Evolutionary conservation across 345 rosid species (phyloP).

Genomic region (Boechera retrofracta): DNA sequence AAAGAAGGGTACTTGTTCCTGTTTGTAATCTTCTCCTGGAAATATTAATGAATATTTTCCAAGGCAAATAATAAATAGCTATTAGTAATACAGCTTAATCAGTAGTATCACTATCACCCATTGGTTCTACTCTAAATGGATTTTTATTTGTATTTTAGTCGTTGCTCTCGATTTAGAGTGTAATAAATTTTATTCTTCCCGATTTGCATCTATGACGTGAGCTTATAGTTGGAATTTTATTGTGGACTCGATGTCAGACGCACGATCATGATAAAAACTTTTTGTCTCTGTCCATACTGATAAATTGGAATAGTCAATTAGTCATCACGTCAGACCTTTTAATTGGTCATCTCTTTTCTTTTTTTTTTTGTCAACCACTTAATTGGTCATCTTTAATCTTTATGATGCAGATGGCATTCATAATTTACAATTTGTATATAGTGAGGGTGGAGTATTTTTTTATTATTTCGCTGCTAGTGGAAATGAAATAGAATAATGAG

Average conservation of each 20-base stretch:
- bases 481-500: conserved; percentile 15
- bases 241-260: conserved; percentile 38
- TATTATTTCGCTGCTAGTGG: conserved; percentile 37
- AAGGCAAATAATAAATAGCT: conserved; percentile 20
- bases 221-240: conserved; percentile 32
- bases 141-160: neutral
- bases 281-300: conserved; percentile 15
- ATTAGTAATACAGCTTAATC: conserved; percentile 11
- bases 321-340: conserved; percentile 34
- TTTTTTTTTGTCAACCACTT: neutral
- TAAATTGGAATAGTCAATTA: conserved; percentile 16
- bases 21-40: conserved; percentile 29
- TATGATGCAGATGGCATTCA: conserved; percentile 32
- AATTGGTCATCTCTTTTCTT: conserved; percentile 2
- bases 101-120: neutral
- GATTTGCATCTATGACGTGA: conserved; percentile 43
- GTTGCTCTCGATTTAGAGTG: conserved; percentile 2
- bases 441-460: conserved; percentile 23
- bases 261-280: conserved; percentile 38
- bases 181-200: neutral
- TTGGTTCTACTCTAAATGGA: conserved; percentile 2
- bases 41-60: neutral
- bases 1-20: conserved; percentile 5
- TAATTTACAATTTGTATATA: conserved; percentile 1
- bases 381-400: conserved; percentile 9